phyloP scores from a whole-genome alignment of 768 basidiomycete species.

The Tulasnella sp. region DNA sequence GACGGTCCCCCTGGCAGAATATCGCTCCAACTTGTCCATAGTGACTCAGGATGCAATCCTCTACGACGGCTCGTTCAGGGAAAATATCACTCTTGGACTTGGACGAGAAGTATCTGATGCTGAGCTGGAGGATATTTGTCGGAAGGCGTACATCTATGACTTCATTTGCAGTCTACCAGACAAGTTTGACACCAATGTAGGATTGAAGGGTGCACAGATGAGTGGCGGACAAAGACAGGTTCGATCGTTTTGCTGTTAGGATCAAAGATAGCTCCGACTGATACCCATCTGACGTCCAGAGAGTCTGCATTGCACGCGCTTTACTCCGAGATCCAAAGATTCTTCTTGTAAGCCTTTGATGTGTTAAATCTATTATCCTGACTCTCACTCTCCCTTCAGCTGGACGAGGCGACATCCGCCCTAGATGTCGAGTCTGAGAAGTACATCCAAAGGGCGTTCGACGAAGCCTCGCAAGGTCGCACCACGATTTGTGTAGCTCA shows the following conservation, averaged over 20 bases:
- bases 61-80: slow-evolving; percentile 23
- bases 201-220: slow-evolving; percentile 23
- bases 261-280: neutral
- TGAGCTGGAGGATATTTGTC: neutral
- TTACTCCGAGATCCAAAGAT: slow-evolving; percentile 23
- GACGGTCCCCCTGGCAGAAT: slow-evolving; percentile 17
- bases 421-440: slow-evolving; percentile 23
- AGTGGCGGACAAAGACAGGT: slow-evolving; percentile 24
- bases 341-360: slow-evolving; percentile 15
- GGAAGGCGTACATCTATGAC: neutral
- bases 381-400: neutral
- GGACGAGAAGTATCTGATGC: neutral
- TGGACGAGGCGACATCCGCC: slow-evolving; percentile 20
- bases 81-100: slow-evolving; percentile 20
- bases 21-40: slow-evolving; percentile 21
- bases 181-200: slow-evolving; percentile 23
- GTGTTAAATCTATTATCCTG: neutral
- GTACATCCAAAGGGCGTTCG: slow-evolving; percentile 22
- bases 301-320: slow-evolving; percentile 25
- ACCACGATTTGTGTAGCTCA: slow-evolving; percentile 25
- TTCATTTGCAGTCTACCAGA: slow-evolving; percentile 16
- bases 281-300: slow-evolving; percentile 8
- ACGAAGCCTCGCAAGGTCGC: slow-evolving; percentile 21
- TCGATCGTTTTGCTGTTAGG: neutral
- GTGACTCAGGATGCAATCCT: slow-evolving; percentile 26